These are phyloP conservation scores for Fraxinus albicans DNA, from an alignment of 305 asterid genomes.

Conservation along the genomic window DNA sequence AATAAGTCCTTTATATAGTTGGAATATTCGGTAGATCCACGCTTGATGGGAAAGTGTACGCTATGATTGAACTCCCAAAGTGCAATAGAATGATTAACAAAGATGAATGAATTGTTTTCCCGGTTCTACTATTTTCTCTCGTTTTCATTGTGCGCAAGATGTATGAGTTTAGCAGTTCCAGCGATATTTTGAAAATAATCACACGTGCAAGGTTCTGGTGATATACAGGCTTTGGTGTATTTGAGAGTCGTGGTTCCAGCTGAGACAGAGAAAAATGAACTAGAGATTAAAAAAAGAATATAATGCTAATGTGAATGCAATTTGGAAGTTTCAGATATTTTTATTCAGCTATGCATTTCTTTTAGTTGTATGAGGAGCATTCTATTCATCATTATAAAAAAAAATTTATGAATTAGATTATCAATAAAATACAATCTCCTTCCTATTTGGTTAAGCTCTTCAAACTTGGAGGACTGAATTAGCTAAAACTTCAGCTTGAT, in stretches of 20 bases:
- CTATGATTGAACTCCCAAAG: background rate
- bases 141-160: background rate
- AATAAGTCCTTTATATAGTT: background rate
- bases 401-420: background rate
- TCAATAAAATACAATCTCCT: background rate
- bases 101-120: background rate
- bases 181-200: background rate
- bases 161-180: background rate
- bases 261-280: background rate
- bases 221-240: background rate
- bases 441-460: background rate
- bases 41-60: background rate
- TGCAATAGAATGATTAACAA: background rate
- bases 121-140: constrained; percentile 4
- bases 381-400: background rate
- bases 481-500: background rate
- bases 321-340: background rate
- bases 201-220: background rate
- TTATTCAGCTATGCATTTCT: background rate
- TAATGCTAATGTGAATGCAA: background rate
- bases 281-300: background rate
- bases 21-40: background rate
- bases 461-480: constrained; percentile 8
- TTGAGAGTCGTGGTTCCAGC: background rate
- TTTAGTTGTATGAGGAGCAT: background rate